phyloP scores from a whole-genome alignment of 2,329 filamentous ascomycete genomes.

The Fusarium nygamai region DNA sequence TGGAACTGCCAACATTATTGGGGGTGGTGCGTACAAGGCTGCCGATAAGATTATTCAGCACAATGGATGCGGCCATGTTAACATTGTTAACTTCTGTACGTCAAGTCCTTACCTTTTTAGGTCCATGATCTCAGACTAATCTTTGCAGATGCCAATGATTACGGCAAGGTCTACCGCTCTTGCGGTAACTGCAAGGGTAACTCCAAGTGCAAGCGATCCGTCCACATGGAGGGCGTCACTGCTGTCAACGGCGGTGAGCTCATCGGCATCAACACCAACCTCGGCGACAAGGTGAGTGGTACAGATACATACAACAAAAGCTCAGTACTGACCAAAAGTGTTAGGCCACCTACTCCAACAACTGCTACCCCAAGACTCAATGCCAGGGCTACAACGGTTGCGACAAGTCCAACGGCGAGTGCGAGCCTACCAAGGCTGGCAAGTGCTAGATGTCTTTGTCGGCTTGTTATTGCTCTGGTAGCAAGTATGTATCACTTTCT shows the following conservation, averaged over 20 bases:
- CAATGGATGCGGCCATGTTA: conserved; percentile 57
- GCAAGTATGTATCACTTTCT: background rate
- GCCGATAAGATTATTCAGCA: conserved; percentile 59
- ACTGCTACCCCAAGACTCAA: conserved; percentile 44
- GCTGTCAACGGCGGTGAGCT: conserved; percentile 53
- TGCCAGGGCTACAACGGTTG: conserved; percentile 46
- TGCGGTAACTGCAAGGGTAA: conserved; percentile 45
- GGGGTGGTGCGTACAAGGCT: conserved; percentile 57
- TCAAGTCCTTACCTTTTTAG: rapidly evolving
- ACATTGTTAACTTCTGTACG: conserved; percentile 46
- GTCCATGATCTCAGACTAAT: rapidly evolving
- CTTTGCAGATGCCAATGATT: conserved; percentile 50
- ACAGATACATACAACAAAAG: too few species aligned
- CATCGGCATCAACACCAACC: conserved; percentile 54
- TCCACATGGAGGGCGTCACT: conserved; percentile 55
- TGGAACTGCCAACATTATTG: conserved; percentile 51
- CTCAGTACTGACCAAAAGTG: rapidly evolving
- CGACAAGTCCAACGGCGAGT: conserved; percentile 44
- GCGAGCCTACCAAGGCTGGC: conserved; percentile 43
- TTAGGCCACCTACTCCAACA: conserved; percentile 44
- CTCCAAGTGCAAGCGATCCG: conserved; percentile 50
- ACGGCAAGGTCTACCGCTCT: conserved; percentile 54
- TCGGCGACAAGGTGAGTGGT: conserved; percentile 48
- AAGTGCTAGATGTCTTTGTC: background rate
- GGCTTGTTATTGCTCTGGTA: background rate